Evolutionary conservation across 352 stramenopile genomes (phyloP).

Genomic region (Halophytophthora polymorphica): DNA sequence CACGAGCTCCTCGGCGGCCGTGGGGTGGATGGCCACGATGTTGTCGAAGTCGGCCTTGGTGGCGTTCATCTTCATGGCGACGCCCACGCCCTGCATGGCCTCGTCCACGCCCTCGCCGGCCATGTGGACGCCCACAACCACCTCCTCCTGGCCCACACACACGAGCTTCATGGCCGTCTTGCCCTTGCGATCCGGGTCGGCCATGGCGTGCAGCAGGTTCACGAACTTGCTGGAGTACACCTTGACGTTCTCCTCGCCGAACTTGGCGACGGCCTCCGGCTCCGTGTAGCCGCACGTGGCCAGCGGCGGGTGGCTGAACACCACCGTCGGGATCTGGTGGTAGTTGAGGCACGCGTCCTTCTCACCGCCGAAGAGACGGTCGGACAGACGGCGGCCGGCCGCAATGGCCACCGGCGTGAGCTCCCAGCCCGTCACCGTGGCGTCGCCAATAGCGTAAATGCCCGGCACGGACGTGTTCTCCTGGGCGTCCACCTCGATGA

Average conservation of each 20-base stretch:
- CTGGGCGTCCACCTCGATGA: slow-evolving; percentile 91
- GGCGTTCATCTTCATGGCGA: slow-evolving; percentile 97
- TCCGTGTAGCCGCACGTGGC: slow-evolving; percentile 95
- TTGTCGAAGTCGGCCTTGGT: slow-evolving; percentile 97
- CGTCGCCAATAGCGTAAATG: slow-evolving; percentile 93
- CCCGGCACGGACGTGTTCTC: slow-evolving; percentile 86
- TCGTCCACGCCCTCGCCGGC: slow-evolving; percentile 94
- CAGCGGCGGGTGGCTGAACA: slow-evolving; percentile 97
- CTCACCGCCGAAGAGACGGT: slow-evolving; percentile 89
- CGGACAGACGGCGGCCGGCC: slow-evolving; percentile 83
- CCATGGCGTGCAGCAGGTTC: slow-evolving; percentile 93
- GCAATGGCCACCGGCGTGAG: slow-evolving; percentile 90
- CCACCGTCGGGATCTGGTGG: slow-evolving; percentile 94
- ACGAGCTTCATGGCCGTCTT: slow-evolving; percentile 95
- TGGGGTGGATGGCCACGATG: slow-evolving; percentile 95
- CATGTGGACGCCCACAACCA: slow-evolving; percentile 95
- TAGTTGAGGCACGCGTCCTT: slow-evolving; percentile 82
- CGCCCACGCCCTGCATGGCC: slow-evolving; percentile 97
- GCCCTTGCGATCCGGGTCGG: slow-evolving; percentile 88
- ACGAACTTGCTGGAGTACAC: slow-evolving; percentile 95
- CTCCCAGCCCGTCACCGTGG: slow-evolving; percentile 82
- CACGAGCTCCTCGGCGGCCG: slow-evolving; percentile 95
- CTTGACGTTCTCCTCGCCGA: slow-evolving; percentile 93
- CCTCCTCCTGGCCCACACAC: slow-evolving; percentile 78
- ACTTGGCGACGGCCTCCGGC: slow-evolving; percentile 88